Base-by-base conservation (phyloP, 768 basidiomycete species). In the Trametes gibbosa region DNA sequence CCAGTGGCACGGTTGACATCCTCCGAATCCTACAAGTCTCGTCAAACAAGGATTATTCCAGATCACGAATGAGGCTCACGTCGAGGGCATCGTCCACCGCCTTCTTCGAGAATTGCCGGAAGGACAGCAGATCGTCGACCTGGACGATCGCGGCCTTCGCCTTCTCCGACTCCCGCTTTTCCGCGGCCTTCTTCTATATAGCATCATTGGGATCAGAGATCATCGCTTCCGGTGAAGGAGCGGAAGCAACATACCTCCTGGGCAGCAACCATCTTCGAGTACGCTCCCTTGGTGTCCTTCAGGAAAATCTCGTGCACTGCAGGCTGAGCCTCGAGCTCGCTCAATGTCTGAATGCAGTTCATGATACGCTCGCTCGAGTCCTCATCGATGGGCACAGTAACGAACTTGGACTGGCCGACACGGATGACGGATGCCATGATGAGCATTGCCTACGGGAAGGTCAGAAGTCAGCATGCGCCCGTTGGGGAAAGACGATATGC, bases 371-470 rank as follows among this genome's bases (percentile, higher is more conserved):
- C 97, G 65, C 85, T 89, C 5, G 94, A 95, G 72, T 99, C 97
- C 71, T 99, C 97, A 76, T 99, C 97, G 64, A 99, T 99, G n/a
- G 92, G 90, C 1, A 87, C 88, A 0, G 91, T 85, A 43, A 89
- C 90, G 65, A 96, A 95, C 70, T 95, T 96, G 53, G 94, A 95
- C 75, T 98, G 96, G 37, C 97, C 97, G 55, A 98, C 92, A 48
- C 97, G 93, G 69, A 98, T 91, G 70, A 95, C 81, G 9, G 95
- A 97, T 1, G 95, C 88, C 97, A 99, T 98, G 71, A 98, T 93
- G 53, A 99, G 81, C 92, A 99, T 98, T 5, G 92, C 86, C 89
- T 92, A 42, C n/a, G n/a, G 29, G 53, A 21, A 10, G 3, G 35
- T 5, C 29, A 32, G 10, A 32, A 4, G 29, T 32, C 10, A 32